These are phyloP conservation scores for Fraxinus excelsior DNA, from an alignment of 257 asterid species.

Conservation along the genomic window DNA sequence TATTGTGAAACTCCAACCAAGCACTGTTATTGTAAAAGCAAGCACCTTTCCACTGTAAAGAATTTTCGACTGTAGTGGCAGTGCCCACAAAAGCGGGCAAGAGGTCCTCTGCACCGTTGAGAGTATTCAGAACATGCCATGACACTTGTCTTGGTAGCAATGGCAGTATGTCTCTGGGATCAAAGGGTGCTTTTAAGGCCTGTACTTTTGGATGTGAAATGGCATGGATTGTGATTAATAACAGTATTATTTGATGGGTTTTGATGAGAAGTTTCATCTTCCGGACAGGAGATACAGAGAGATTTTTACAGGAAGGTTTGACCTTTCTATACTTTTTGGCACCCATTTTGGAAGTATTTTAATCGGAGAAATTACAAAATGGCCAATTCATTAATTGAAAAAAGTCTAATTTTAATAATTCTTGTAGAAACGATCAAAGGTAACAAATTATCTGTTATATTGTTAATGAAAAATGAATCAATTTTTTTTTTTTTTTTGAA, in stretches of 20 bases:
- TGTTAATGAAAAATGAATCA: too few relatives aligned
- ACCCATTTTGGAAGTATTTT: too few relatives aligned
- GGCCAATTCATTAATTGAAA: too few relatives aligned
- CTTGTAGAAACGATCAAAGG: too few relatives aligned
- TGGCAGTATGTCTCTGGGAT: conserved; percentile 63
- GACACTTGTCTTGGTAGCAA: conserved; percentile 69
- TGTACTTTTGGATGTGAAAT: conserved; percentile 26
- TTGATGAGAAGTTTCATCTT: conserved; percentile 30
- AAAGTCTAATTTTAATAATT: too few relatives aligned
- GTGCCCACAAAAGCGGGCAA: conserved; percentile 74
- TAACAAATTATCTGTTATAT: too few relatives aligned
- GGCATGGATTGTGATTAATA: conserved; percentile 27
- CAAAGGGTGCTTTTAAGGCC: conserved; percentile 56
- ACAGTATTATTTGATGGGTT: conserved; percentile 20
- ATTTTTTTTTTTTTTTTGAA: too few relatives aligned
- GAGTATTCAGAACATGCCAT: conserved; percentile 65
- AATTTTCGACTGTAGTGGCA: conserved; percentile 35
- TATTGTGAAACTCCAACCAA: conserved; percentile 75
- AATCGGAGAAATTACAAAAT: too few relatives aligned
- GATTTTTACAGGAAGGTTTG: background rate
- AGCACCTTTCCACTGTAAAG: conserved; percentile 75
- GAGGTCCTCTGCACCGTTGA: conserved; percentile 69
- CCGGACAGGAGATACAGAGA: background rate
- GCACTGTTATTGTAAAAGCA: conserved; percentile 75
- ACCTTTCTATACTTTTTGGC: background rate